phyloP scores from a whole-genome alignment of 1,284 basidiomycete species.

The Ustilago shanxiensis region DNA sequence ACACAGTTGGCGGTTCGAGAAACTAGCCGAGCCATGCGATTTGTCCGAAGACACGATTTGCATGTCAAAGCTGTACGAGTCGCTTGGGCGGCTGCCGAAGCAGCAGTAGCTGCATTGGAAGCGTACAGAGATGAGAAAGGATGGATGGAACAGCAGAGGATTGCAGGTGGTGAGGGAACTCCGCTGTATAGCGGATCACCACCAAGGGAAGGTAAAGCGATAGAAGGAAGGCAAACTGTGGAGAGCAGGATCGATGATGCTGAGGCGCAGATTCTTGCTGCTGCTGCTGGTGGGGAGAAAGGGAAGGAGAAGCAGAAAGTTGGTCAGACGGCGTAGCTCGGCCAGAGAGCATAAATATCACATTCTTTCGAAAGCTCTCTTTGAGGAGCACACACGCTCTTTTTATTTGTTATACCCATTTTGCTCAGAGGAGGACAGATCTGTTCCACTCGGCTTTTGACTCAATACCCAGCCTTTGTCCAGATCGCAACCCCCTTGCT shows the following conservation, averaged over 20 bases:
- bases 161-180: neutral
- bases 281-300: constrained; percentile 1
- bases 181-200: neutral
- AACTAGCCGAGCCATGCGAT: constrained; percentile 45
- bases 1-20: constrained; percentile 49
- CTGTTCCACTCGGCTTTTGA: neutral
- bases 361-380: neutral
- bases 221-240: constrained; percentile 3
- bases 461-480: neutral
- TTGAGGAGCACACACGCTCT: neutral
- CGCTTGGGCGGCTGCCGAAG: constrained; percentile 50
- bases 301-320: neutral
- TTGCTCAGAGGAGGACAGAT: neutral
- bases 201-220: constrained; percentile 1
- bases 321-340: neutral
- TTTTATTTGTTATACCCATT: neutral
- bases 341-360: neutral
- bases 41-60: constrained; percentile 47
- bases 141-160: constrained; percentile 26
- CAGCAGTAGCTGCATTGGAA: constrained; percentile 53
- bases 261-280: constrained; percentile 7
- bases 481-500: too few relatives aligned
- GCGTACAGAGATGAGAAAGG: constrained; percentile 53
- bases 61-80: constrained; percentile 53
- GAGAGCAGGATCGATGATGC: constrained; percentile 19